Evolutionary conservation across 2,329 filamentous ascomycete species (phyloP).

Genomic region (Penicillium sp.): DNA sequence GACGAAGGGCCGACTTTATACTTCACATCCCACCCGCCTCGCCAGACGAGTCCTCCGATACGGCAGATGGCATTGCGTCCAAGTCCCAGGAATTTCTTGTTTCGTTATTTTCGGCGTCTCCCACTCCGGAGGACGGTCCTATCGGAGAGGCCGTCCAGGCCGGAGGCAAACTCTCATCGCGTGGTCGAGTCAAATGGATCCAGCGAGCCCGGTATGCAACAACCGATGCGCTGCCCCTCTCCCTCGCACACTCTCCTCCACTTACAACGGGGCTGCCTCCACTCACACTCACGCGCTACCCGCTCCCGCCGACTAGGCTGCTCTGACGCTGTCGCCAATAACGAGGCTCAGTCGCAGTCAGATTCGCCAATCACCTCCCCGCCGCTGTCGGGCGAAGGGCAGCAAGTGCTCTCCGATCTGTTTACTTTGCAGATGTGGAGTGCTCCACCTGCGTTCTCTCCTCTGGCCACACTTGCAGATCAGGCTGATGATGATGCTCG

Average conservation of each 20-base stretch:
- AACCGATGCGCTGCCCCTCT: constrained; percentile 5
- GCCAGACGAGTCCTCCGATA: constrained; percentile 1
- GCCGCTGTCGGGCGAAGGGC: neutral
- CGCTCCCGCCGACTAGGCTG: constrained; percentile 9
- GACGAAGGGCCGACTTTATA: constrained; percentile 19
- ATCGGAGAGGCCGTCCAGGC: constrained; percentile 4
- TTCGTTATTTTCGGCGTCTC: neutral
- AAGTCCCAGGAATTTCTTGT: constrained; percentile 1
- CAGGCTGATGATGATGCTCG: constrained; percentile 8
- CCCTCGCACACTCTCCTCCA: constrained; percentile 5
- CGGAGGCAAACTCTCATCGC: constrained; percentile 14
- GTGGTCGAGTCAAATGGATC: constrained; percentile 24
- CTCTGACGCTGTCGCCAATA: constrained; percentile 19
- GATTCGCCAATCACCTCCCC: constrained; percentile 1
- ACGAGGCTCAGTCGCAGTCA: neutral
- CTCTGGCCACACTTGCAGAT: constrained; percentile 11
- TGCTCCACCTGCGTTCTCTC: constrained; percentile 1
- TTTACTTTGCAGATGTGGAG: constrained; percentile 13
- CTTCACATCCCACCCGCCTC: neutral
- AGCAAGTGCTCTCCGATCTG: constrained; percentile 16
- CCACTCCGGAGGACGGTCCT: constrained; percentile 6
- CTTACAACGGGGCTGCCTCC: constrained; percentile 7
- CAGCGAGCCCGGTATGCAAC: constrained; percentile 6
- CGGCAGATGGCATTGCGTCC: neutral
- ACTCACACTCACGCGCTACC: constrained; percentile 20